A percentile compares a stretch with the other conserved stretches of the same genome.
Evolutionary conservation across 2,329 filamentous ascomycete species (phyloP).

Genomic region (Colletotrichum sp.): DNA sequence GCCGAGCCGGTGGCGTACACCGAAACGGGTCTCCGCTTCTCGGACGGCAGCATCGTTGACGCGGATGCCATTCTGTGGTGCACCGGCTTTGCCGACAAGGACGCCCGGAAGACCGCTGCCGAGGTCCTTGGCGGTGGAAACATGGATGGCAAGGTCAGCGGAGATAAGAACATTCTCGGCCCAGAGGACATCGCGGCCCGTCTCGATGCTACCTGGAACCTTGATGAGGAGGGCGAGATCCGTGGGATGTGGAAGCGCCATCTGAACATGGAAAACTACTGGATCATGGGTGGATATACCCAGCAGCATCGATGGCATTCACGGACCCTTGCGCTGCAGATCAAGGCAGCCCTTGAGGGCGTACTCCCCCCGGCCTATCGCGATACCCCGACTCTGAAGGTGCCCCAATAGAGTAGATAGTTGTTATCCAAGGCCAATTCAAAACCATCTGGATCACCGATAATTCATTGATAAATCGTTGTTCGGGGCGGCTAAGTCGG

Average conservation of each 20-base stretch:
- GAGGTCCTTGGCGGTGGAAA: constrained; percentile 30
- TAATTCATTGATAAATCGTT: neutral
- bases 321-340: constrained; percentile 32
- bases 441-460: neutral
- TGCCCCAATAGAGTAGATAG: rapidly evolving
- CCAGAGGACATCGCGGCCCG: constrained; percentile 28
- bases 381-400: neutral
- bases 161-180: neutral
- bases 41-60: constrained; percentile 32
- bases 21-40: constrained; percentile 30
- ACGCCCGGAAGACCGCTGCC: constrained; percentile 30
- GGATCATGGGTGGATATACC: constrained; percentile 36
- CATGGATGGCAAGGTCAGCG: neutral
- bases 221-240: constrained; percentile 46
- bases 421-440: neutral
- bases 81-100: constrained; percentile 36
- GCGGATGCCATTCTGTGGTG: constrained; percentile 40
- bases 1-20: constrained; percentile 33
- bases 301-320: constrained; percentile 38
- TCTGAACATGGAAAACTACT: constrained; percentile 34
- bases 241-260: constrained; percentile 43
- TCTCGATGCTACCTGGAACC: constrained; percentile 43
- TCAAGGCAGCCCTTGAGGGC: constrained; percentile 37
- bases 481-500: neutral
- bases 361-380: constrained; percentile 29